phyloP scores from a whole-genome alignment of 495 filamentous ascomycete species.

The Tuber brumale region DNA sequence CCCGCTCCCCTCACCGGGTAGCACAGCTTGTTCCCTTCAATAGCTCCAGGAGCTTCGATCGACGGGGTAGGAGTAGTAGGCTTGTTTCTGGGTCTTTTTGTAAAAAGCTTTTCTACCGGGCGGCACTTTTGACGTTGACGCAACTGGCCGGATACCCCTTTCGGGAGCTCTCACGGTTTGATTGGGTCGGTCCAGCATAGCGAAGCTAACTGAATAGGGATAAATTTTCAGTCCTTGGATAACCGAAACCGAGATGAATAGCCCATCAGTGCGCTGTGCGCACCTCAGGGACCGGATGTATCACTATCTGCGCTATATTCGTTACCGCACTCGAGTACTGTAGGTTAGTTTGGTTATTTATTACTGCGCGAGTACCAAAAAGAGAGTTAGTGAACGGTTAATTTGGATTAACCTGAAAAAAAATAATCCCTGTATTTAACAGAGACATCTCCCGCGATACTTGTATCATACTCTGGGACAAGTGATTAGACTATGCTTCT shows the following conservation, averaged over 20 bases:
- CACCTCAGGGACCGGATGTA: background rate
- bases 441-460: too few relatives aligned
- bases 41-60: background rate
- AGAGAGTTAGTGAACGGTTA: background rate
- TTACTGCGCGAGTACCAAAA: background rate
- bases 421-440: too few relatives aligned
- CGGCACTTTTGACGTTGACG: background rate
- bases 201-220: background rate
- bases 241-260: background rate
- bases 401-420: background rate
- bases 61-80: background rate
- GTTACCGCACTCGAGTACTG: too few relatives aligned
- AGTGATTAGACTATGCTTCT: background rate
- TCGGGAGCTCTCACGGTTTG: background rate
- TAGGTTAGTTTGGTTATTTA: background rate
- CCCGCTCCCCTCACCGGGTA: background rate
- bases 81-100: background rate
- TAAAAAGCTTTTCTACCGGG: background rate
- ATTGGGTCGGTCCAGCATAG: background rate
- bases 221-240: background rate
- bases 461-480: too few relatives aligned
- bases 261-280: background rate
- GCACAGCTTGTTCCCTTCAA: background rate
- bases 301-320: background rate
- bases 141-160: background rate